Base-by-base conservation (phyloP, 306 rosid species). In the Coriaria nepalensis region DNA sequence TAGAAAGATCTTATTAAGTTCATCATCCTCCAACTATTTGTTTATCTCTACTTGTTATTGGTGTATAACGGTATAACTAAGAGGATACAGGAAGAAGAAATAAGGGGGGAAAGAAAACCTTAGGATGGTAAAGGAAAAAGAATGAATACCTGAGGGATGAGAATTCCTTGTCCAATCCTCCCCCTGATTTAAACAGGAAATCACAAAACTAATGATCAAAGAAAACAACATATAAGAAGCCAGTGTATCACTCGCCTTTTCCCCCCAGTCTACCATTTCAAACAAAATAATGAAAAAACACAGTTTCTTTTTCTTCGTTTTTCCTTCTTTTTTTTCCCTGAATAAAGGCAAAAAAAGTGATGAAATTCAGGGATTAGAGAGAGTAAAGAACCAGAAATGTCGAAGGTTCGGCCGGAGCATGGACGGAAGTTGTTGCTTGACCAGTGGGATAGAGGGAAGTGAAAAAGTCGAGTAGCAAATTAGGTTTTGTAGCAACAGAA, bases 381-480 rank as follows among this genome's bases (percentile, higher is more conserved):
- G 43, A 35, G 6, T 11, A 41, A 43, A 4, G 12, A 42, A 78
- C 82, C 79, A 6, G 55, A 57, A 68, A 49, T 51, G 56, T 69
- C 0, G 63, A 40, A 43, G 64, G 51, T 64, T 66, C 46, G 0
- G 73, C 56, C 62, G 78, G 65, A 64, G 62, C 78, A 40, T 45
- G 65, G 45, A 50, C 56, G 37, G 64, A 68, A 66, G 50, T 52
- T 8, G 72, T 65, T 49, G 37, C 67, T 61, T 53, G 53, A 63
- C 44, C 69, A 59, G 11, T 59, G 20, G 54, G 57, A 40, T 55
- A 93, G 41, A 74, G 68, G 37, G 86, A 70, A 15, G 71, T 69
- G 59, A 88, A 84, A 34, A 88, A 68, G 52, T 78, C 82, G 45
- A 84, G 67, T 65, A 88, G 57, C 9, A 73, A 81, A 61, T 66